A percentile compares a stretch with the other conserved stretches of the same genome.
Evolutionary conservation across 78 protist species (phyloP).

Genomic region (Paratrimastix pyriformis): DNA sequence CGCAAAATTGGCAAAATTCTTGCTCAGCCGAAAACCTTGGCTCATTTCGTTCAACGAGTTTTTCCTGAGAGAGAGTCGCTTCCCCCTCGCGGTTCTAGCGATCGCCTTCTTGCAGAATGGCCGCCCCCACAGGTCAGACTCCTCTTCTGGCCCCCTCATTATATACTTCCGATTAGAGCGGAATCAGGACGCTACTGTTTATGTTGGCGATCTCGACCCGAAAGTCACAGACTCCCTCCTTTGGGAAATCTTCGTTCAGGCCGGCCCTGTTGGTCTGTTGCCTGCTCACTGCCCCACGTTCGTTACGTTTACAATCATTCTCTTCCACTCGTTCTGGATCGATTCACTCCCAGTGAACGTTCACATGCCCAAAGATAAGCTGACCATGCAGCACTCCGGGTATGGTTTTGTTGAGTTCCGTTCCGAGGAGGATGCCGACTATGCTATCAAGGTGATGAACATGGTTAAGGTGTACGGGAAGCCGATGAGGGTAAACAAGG

Average conservation of each 20-base stretch:
- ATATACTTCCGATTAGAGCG: slow-evolving; percentile 23
- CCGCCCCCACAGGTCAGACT: too few species aligned
- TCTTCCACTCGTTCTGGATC: too few species aligned
- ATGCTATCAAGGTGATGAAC: slow-evolving; percentile 77
- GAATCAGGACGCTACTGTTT: slow-evolving; percentile 84
- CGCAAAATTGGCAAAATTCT: too few species aligned
- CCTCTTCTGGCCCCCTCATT: too few species aligned
- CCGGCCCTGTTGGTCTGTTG: slow-evolving; percentile 70
- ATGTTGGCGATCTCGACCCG: slow-evolving; percentile 82
- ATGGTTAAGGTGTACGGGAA: slow-evolving; percentile 77
- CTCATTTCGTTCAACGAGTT: too few species aligned
- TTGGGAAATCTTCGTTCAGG: slow-evolving; percentile 90
- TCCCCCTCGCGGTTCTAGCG: too few species aligned
- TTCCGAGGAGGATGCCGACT: slow-evolving; percentile 87
- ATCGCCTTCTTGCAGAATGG: too few species aligned
- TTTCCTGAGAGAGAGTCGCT: too few species aligned
- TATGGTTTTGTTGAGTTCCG: slow-evolving; percentile 88
- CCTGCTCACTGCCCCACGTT: too few species aligned
- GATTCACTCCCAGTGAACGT: too few species aligned
- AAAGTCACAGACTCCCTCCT: slow-evolving; percentile 75
- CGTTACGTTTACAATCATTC: too few species aligned
- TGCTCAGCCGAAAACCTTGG: too few species aligned
- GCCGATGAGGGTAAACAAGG: slow-evolving; percentile 76
- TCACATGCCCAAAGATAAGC: slow-evolving; percentile 87
- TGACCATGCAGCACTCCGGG: slow-evolving; percentile 74